Percentiles rank a stretch among this genome's conserved stretches.
These are phyloP conservation scores for Thielaviopsis musarum DNA, from an alignment of 2,329 filamentous ascomycete genomes.

Conservation along the genomic window DNA sequence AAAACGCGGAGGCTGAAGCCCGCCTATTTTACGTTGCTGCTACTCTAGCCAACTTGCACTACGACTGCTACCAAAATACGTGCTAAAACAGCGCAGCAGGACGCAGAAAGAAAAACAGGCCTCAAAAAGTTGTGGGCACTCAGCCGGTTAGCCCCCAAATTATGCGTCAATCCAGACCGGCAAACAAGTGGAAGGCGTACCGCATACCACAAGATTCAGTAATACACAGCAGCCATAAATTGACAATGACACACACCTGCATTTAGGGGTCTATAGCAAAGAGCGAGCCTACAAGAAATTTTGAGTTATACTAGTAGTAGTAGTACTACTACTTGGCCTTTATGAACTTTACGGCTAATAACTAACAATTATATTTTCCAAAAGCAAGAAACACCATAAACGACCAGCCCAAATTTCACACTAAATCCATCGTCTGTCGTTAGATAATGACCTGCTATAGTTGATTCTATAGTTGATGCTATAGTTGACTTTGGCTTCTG, in stretches of 20 bases:
- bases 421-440: no score
- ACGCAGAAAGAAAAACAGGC: background rate
- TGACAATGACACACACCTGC: background rate
- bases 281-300: background rate
- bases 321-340: no score
- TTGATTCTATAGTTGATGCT: background rate
- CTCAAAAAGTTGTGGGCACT: background rate
- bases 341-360: no score
- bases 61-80: no score
- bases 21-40: background rate
- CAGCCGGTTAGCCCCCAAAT: background rate
- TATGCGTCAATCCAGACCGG: background rate
- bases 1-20: slow-evolving; percentile 4
- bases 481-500: background rate
- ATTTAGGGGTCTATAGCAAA: background rate
- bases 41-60: background rate
- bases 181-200: background rate
- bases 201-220: background rate
- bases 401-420: no score
- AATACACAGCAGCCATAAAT: background rate
- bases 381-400: no score
- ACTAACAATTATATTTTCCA: no score
- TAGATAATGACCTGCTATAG: background rate
- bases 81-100: background rate
- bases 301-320: no score